Percentiles rank a stretch among this genome's conserved stretches.
Evolutionary conservation across 139 green algal genomes (phyloP).

Genomic region (Chlorella sp.): DNA sequence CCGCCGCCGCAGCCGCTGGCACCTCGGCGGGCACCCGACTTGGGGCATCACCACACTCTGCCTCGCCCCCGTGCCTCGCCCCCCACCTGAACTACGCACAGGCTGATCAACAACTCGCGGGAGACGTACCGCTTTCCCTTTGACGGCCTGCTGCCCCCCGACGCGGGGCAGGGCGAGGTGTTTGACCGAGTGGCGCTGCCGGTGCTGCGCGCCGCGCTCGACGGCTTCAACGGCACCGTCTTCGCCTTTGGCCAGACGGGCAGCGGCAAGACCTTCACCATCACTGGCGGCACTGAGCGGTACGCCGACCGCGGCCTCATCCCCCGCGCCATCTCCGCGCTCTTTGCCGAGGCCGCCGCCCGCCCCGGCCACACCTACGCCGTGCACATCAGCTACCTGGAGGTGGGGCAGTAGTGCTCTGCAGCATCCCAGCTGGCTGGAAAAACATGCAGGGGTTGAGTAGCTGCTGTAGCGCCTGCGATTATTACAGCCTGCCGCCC

Average conservation of each 20-base stretch:
- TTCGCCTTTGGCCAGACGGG: slow-evolving; percentile 79
- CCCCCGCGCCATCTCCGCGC: slow-evolving; percentile 82
- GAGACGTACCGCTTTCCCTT: slow-evolving; percentile 87
- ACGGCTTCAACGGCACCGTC: slow-evolving; percentile 75
- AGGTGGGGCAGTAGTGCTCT: not conserved
- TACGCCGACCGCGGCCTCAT: slow-evolving; percentile 84
- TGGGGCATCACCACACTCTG: no score
- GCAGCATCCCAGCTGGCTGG: no score
- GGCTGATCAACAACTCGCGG: slow-evolving; percentile 83
- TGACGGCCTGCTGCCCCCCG: slow-evolving; percentile 78
- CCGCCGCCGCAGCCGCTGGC: not conserved
- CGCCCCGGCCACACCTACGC: slow-evolving; percentile 81
- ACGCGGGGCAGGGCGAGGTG: slow-evolving; percentile 64
- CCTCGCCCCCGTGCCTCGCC: no score
- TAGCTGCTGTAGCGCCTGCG: no score
- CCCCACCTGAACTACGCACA: not conserved
- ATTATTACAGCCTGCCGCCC: no score
- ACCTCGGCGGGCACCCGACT: not conserved
- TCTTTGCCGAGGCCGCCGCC: slow-evolving; percentile 81
- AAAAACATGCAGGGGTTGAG: no score
- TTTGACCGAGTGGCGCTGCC: slow-evolving; percentile 94
- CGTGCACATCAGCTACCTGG: slow-evolving; percentile 89
- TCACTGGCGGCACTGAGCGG: slow-evolving; percentile 74
- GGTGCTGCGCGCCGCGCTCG: slow-evolving; percentile 89
- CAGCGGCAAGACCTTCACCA: slow-evolving; percentile 89